Percentiles rank a stretch among this genome's conserved stretches.
Conservation (phyloP, 2,329 filamentous ascomycete genomes). For the Chrysosporium queenslandicum region DNA sequence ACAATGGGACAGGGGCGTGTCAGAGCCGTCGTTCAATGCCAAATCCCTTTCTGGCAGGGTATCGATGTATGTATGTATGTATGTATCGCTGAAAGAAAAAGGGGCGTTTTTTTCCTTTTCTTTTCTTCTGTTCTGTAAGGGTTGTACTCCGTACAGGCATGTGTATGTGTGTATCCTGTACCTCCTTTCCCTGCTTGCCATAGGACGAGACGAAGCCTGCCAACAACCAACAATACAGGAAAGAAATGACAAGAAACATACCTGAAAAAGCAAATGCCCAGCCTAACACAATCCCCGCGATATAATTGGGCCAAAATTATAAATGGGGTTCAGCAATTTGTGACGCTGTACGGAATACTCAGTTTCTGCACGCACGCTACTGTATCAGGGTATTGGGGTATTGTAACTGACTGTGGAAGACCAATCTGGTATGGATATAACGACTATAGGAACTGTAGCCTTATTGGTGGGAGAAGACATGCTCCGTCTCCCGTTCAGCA, state of each 20-base stretch:
- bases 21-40: conserved; percentile 1
- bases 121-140: too few species aligned
- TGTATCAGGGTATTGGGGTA: neutral
- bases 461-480: conserved; percentile 11
- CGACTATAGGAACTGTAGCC: neutral
- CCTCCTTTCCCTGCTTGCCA: neutral
- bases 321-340: neutral
- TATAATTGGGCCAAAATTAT: neutral
- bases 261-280: neutral
- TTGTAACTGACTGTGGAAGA: too few species aligned
- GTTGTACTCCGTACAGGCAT: conserved; percentile 7
- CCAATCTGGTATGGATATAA: too few species aligned
- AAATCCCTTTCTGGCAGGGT: conserved; percentile 3
- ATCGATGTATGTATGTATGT: too few species aligned
- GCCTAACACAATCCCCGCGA: neutral
- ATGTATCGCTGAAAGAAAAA: neutral
- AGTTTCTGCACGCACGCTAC: neutral
- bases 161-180: too few species aligned
- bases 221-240: neutral
- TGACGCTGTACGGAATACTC: neutral
- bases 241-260: neutral
- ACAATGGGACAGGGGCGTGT: conserved; percentile 7
- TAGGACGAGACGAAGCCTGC: neutral
- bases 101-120: neutral
- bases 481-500: conserved; percentile 6